Evolutionary conservation across 768 basidiomycete genomes (phyloP).

Genomic region (Crucibulum laeve): DNA sequence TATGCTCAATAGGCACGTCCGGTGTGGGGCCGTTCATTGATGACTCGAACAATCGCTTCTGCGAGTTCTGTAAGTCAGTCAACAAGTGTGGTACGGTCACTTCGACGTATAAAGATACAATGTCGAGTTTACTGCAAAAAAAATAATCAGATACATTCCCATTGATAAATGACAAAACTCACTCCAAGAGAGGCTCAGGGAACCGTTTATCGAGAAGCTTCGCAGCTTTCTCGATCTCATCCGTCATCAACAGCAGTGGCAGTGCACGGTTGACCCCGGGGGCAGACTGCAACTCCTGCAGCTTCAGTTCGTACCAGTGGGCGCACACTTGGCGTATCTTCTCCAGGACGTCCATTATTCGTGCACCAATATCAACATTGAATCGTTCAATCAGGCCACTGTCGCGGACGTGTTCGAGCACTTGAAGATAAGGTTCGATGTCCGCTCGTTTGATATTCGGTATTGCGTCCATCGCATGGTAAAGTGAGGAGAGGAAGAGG

Average conservation of each 20-base stretch:
- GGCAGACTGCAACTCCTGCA: constrained; percentile 56
- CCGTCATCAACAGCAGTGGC: constrained; percentile 78
- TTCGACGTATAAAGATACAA: constrained; percentile 73
- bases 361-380: constrained; percentile 66
- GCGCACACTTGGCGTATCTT: constrained; percentile 56
- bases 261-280: constrained; percentile 81
- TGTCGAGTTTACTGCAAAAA: constrained; percentile 54
- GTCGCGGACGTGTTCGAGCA: constrained; percentile 69
- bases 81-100: constrained; percentile 63
- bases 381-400: constrained; percentile 70
- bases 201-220: constrained; percentile 87
- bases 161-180: constrained; percentile 17
- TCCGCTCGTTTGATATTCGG: constrained; percentile 72
- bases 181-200: constrained; percentile 80
- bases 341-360: constrained; percentile 64
- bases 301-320: constrained; percentile 59
- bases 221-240: constrained; percentile 83
- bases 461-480: constrained; percentile 76
- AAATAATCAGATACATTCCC: constrained; percentile 3
- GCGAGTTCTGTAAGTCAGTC: constrained; percentile 60
- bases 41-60: constrained; percentile 73
- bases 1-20: constrained; percentile 84
- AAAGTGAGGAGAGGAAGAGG: constrained; percentile 79
- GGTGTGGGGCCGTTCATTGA: constrained; percentile 86
- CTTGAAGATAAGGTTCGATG: constrained; percentile 55